A percentile compares a stretch with the other conserved stretches of the same genome.
These are phyloP conservation scores for Ganoderma sinense DNA, from an alignment of 1,284 basidiomycete genomes.

Conservation along the genomic window DNA sequence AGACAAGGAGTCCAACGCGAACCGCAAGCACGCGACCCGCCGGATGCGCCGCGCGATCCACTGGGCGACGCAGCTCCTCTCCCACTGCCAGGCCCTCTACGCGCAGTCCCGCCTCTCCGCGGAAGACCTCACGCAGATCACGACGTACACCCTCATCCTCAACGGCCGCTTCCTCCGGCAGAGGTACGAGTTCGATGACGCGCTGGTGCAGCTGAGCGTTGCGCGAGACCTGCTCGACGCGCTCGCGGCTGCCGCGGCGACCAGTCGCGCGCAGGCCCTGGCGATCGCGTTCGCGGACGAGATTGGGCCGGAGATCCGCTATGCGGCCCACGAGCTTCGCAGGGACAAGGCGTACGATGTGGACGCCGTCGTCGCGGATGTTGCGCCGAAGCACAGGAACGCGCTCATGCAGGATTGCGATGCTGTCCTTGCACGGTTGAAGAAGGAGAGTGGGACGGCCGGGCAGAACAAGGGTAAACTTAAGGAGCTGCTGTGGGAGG, in stretches of 20 bases:
- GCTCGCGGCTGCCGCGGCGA: constrained; percentile 71
- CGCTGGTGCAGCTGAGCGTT: constrained; percentile 80
- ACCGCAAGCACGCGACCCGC: constrained; percentile 79
- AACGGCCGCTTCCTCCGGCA: constrained; percentile 80
- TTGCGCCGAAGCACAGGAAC: constrained; percentile 66
- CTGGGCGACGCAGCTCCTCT: constrained; percentile 82
- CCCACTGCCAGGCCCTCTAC: constrained; percentile 75
- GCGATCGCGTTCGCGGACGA: constrained; percentile 87
- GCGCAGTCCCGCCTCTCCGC: constrained; percentile 60
- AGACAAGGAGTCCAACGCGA: constrained; percentile 57
- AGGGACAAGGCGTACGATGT: constrained; percentile 83
- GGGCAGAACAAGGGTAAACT: constrained; percentile 39
- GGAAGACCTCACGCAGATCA: constrained; percentile 65
- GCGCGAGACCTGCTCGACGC: constrained; percentile 81
- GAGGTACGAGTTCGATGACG: constrained; percentile 81
- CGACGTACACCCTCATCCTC: constrained; percentile 74
- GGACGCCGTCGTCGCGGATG: constrained; percentile 79
- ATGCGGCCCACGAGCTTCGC: constrained; percentile 91
- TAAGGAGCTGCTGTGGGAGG: constrained; percentile 78
- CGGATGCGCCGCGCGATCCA: constrained; percentile 88
- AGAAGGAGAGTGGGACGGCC: constrained; percentile 49
- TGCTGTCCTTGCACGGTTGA: constrained; percentile 60
- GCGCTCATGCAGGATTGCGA: constrained; percentile 74
- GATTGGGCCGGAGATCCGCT: constrained; percentile 90
- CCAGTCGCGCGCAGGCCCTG: constrained; percentile 91